Percentiles rank a stretch among this genome's conserved stretches.
These are phyloP conservation scores for Ambrosia artemisiifolia DNA, from an alignment of 129 eudicot species.

Conservation along the genomic window DNA sequence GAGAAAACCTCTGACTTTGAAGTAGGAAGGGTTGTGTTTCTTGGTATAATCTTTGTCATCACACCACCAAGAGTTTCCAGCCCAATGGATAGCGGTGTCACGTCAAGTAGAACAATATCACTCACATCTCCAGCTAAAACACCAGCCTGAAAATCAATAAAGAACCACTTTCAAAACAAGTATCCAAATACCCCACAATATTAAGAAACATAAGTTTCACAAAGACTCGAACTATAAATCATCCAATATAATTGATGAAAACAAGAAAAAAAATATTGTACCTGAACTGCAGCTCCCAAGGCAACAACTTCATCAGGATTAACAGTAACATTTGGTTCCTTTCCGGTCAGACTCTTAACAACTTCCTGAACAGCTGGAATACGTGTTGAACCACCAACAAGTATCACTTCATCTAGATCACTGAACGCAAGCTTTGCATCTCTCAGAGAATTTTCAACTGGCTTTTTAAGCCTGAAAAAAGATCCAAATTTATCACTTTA, in stretches of 20 bases:
- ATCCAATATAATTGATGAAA: background rate
- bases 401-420: constrained; percentile 92
- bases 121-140: constrained; percentile 99
- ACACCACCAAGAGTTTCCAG: constrained; percentile 98
- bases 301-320: constrained; percentile 99
- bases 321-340: constrained; percentile 95
- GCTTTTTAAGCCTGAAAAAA: constrained; percentile 65
- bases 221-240: background rate
- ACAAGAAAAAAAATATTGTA: background rate
- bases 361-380: constrained; percentile 98
- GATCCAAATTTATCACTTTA: background rate
- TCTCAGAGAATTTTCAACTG: constrained; percentile 86
- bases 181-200: background rate
- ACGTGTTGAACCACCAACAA: constrained; percentile 99
- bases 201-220: background rate
- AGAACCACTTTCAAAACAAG: background rate
- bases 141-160: constrained; percentile 64
- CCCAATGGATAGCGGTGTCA: constrained; percentile 87
- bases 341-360: constrained; percentile 82
- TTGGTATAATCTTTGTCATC: constrained; percentile 92
- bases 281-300: constrained; percentile 99
- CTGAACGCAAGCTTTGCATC: constrained; percentile 89
- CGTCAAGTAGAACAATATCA: constrained; percentile 93
- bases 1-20: constrained; percentile 98
- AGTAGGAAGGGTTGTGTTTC: constrained; percentile 93